Evolutionary conservation across 164 flowering plant genomes (phyloP), one percentile per base, ranked within the genome.

Genomic region (Echeveria elegans): DNA sequence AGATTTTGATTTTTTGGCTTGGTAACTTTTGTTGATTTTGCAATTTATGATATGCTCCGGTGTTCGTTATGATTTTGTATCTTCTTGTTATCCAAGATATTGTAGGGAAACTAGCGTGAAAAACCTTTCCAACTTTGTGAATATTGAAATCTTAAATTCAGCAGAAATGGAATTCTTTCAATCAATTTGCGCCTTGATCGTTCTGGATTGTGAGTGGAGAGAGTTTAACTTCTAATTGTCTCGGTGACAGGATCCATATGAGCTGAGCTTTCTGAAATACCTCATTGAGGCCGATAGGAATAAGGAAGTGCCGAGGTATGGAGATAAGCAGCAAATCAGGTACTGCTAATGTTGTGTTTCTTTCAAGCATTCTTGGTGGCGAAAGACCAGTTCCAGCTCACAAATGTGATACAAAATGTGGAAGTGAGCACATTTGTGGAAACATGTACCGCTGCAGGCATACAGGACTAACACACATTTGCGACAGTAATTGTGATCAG

Each of bases 401-500:
- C 12, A 53, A 53, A 53, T 53, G 60, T 26, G 60, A 53, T 31
- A 1, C 1, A 31, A 53, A 26, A 53, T 53, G 60, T 26, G 60
- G 18, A 53, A 53, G 16, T 26, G 60, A 50, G 31, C 60, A 53
- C 18, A 53, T 53, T 53, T 53, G 60, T 53, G 60, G 60, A 26
- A 53, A 53, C 31, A 26, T 53, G 30, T 53, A 53, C 31, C 60
- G 60, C 60, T 53, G 60, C 31, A 53, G 18, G 16, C 60, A 9
- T 53, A 53, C 60, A 9, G 31, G 31, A 4, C 5, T 53, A 28
- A 53, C 60, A 53, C 60, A 53, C 60, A 53, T 53, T 15, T 53
- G 60, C 60, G 60, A 53, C 60, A 53, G 11, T 24, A 53, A 53
- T 26, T 53, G 60, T 26, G 60, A 53, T 26, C 60, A 53, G 60